A percentile compares a stretch with the other conserved stretches of the same genome.
phyloP scores from a whole-genome alignment of 2,329 filamentous ascomycete genomes.

The Cytospora paraplurivora region DNA sequence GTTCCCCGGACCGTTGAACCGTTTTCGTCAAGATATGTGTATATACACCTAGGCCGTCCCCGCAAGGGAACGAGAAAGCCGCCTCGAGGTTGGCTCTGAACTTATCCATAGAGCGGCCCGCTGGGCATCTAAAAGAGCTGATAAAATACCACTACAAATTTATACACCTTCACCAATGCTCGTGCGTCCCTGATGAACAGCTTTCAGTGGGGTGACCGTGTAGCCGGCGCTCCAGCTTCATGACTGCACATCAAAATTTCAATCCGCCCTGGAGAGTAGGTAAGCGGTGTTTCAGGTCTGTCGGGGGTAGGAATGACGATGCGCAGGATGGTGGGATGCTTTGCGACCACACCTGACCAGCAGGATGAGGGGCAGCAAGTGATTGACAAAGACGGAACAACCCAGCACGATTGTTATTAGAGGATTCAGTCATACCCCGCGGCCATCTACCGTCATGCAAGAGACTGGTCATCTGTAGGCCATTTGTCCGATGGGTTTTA shows the following conservation, averaged over 20 bases:
- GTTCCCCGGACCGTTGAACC: constrained; percentile 8
- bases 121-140: not conserved
- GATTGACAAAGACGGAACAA: too few relatives aligned
- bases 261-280: not conserved
- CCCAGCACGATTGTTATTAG: too few relatives aligned
- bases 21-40: constrained; percentile 9
- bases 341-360: too few relatives aligned
- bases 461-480: too few relatives aligned
- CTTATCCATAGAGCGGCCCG: not conserved
- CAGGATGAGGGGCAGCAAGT: not conserved
- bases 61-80: not conserved
- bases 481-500: too few relatives aligned
- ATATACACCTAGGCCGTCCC: constrained; percentile 5
- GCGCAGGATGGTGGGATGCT: not conserved
- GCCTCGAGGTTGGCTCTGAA: not conserved
- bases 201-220: not conserved
- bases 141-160: not conserved
- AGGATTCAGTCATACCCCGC: too few relatives aligned
- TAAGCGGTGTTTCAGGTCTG: constrained; percentile 13
- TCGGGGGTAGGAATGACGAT: not conserved
- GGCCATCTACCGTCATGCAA: too few relatives aligned
- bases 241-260: not conserved
- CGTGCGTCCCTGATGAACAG: not conserved
- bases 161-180: not conserved
- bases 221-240: not conserved